These are phyloP conservation scores for Ballota nigra DNA, from an alignment of 257 asterid species.

Conservation along the genomic window DNA sequence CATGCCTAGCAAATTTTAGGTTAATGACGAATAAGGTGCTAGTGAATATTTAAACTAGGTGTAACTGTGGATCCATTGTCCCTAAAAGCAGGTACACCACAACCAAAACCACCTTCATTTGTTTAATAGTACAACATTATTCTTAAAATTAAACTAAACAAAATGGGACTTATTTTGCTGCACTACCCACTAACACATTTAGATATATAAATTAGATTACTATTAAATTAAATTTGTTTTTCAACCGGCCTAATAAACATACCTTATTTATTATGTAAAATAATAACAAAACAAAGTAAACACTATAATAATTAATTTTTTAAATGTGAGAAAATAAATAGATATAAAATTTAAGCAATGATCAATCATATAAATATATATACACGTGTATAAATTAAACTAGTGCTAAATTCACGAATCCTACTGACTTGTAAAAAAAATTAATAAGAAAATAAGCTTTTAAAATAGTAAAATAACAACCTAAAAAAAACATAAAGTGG, in stretches of 20 bases:
- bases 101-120: conserved; percentile 29
- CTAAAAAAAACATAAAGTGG: neutral
- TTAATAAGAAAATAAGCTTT: no score
- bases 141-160: neutral
- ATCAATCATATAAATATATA: no score
- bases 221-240: neutral
- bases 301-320: no score
- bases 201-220: no score
- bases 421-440: no score
- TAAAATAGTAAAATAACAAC: neutral
- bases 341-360: neutral
- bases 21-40: neutral
- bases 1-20: conserved; percentile 21
- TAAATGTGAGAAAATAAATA: no score
- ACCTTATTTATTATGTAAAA: no score
- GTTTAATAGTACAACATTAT: neutral
- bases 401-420: no score
- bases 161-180: neutral
- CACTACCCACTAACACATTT: neutral
- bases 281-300: neutral
- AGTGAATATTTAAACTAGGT: neutral
- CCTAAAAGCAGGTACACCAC: conserved; percentile 34
- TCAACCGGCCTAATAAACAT: neutral
- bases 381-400: no score
- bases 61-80: conserved; percentile 26